Conservation (phyloP, 495 filamentous ascomycete genomes). For the Lasiosphaeria ovina region DNA sequence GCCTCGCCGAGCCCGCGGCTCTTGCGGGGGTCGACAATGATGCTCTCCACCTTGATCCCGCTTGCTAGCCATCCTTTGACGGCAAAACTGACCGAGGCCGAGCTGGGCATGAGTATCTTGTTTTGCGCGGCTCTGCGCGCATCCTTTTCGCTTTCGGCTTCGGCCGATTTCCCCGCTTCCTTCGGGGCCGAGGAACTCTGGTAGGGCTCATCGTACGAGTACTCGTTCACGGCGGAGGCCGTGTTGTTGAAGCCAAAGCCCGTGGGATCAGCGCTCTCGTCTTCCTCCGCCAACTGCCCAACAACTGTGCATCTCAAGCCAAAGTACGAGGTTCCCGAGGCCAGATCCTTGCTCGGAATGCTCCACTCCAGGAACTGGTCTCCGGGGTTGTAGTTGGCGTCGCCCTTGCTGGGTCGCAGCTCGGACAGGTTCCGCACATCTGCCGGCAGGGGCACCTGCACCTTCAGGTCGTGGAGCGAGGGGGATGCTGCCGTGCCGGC, state of each 20-base stretch:
- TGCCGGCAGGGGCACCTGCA: conserved; percentile 77
- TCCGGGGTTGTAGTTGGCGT: conserved; percentile 74
- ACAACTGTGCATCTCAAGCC: conserved; percentile 73
- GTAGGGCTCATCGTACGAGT: conserved; percentile 59
- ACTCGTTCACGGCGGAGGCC: conserved; percentile 42
- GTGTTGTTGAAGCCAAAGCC: conserved; percentile 42
- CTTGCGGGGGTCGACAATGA: conserved; percentile 79
- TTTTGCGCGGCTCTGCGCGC: conserved; percentile 62
- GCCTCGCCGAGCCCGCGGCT: conserved; percentile 83
- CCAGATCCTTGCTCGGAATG: conserved; percentile 65
- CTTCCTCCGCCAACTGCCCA: conserved; percentile 60
- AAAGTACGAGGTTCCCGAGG: conserved; percentile 65
- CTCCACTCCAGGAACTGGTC: conserved; percentile 78
- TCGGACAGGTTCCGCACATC: conserved; percentile 84
- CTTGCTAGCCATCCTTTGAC: conserved; percentile 95
- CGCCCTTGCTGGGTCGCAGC: conserved; percentile 77
- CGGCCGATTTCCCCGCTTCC: conserved; percentile 40
- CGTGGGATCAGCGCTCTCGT: conserved; percentile 46
- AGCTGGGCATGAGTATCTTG: conserved; percentile 85
- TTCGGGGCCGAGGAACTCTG: conserved; percentile 42
- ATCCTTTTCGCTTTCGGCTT: conserved; percentile 44
- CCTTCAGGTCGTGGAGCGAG: conserved; percentile 72
- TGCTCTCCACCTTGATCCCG: conserved; percentile 87
- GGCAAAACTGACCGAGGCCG: conserved; percentile 81
- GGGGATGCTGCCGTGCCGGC: conserved; percentile 54